A percentile compares a stretch with the other conserved stretches of the same genome.
phyloP scores from a whole-genome alignment of 2,329 filamentous ascomycete genomes.

The Mariannaea elegans region DNA sequence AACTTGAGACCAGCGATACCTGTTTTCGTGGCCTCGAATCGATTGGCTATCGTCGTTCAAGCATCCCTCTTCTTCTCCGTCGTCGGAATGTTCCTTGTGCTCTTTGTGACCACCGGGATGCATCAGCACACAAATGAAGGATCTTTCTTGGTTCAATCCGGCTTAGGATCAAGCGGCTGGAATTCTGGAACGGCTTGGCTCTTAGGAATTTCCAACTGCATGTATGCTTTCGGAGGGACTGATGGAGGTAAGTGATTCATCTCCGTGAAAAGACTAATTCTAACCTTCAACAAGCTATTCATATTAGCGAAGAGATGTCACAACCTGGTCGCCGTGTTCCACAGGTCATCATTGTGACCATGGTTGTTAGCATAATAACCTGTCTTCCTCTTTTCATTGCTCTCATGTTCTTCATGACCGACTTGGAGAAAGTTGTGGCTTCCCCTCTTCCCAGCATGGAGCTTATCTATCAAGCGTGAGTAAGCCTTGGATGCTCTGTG shows the following conservation, averaged over 20 bases:
- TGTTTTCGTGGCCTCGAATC: constrained; percentile 17
- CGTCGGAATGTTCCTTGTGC: constrained; percentile 11
- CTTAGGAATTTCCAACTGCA: constrained; percentile 19
- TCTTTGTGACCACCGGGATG: constrained; percentile 8
- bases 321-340: constrained; percentile 21
- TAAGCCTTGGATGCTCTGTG: not conserved
- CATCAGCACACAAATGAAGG: constrained; percentile 4
- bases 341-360: constrained; percentile 21
- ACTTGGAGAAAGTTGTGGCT: constrained; percentile 11
- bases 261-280: rapidly evolving
- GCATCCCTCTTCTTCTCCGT: constrained; percentile 3
- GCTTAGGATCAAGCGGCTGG: constrained; percentile 19
- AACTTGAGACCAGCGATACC: constrained; percentile 16
- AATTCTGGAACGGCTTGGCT: constrained; percentile 16
- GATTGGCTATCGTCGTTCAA: constrained; percentile 6
- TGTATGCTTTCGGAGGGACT: constrained; percentile 23
- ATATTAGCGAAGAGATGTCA: constrained; percentile 27
- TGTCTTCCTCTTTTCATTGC: constrained; percentile 16
- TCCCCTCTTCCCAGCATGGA: constrained; percentile 25
- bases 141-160: constrained; percentile 11
- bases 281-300: constrained; percentile 3
- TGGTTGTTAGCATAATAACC: constrained; percentile 12
- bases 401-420: constrained; percentile 22
- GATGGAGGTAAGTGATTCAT: constrained; percentile 8
- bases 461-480: constrained; percentile 20